A percentile compares a stretch with the other conserved stretches of the same genome.
Evolutionary conservation across 768 basidiomycete genomes (phyloP).

Genomic region (Harrya chromipes): DNA sequence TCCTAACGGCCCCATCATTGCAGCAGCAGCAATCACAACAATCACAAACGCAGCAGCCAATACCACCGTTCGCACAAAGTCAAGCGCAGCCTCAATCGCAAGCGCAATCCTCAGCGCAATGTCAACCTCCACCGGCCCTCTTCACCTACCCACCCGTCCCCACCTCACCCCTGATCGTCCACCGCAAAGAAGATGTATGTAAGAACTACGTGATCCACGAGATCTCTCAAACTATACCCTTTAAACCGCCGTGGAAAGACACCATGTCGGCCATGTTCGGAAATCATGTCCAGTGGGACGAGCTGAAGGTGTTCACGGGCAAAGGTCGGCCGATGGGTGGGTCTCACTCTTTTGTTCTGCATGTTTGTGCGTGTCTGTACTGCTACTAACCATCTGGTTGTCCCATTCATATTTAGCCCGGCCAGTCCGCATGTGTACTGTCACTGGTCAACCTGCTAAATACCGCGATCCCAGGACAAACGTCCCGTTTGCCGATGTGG

Average conservation of each 20-base stretch:
- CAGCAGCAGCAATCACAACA: slow-evolving; percentile 1
- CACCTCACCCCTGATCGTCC: slow-evolving; percentile 16
- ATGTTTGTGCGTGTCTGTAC: background rate
- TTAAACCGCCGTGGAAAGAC: slow-evolving; percentile 59
- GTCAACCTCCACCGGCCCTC: slow-evolving; percentile 4
- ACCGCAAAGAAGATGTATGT: slow-evolving; percentile 47
- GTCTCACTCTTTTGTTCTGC: slow-evolving; percentile 16
- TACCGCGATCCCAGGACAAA: slow-evolving; percentile 81
- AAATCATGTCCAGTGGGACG: slow-evolving; percentile 78
- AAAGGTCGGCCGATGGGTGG: slow-evolving; percentile 65
- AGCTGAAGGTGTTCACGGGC: slow-evolving; percentile 58
- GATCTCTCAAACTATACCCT: slow-evolving; percentile 41
- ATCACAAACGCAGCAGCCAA: background rate
- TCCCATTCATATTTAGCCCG: slow-evolving; percentile 45
- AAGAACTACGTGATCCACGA: slow-evolving; percentile 77
- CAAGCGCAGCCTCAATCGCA: slow-evolving; percentile 1
- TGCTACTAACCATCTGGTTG: background rate
- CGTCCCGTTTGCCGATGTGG: slow-evolving; percentile 71
- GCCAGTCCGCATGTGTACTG: slow-evolving; percentile 61
- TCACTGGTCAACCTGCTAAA: slow-evolving; percentile 74
- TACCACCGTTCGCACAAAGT: background rate
- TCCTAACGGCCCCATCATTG: background rate
- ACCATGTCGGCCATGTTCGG: slow-evolving; percentile 87
- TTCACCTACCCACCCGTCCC: slow-evolving; percentile 11
- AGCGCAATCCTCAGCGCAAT: background rate